Evolutionary conservation across 306 rosid species (phyloP).

Genomic region (Vigna nakashimae): DNA sequence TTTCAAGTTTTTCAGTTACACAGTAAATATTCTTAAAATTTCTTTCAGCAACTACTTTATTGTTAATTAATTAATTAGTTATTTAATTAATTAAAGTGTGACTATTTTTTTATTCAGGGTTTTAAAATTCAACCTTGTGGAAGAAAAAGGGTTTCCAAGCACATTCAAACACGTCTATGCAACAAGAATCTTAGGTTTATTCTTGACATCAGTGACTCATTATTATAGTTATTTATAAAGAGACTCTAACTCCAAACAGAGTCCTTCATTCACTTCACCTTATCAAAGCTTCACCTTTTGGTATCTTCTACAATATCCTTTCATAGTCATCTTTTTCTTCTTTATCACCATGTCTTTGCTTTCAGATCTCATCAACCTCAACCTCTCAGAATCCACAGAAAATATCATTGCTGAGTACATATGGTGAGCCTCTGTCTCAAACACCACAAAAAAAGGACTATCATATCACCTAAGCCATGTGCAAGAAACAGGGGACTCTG

Average conservation of each 20-base stretch:
- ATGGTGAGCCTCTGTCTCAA: conserved; percentile 57
- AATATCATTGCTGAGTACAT: conserved; percentile 73
- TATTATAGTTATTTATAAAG: background rate
- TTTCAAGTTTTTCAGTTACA: too few species aligned
- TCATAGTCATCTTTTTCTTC: background rate
- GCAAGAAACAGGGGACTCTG: conserved; percentile 39
- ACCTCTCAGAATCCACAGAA: conserved; percentile 53
- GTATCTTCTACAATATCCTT: background rate
- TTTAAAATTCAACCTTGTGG: background rate
- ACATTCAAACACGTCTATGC: background rate
- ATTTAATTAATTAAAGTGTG: background rate
- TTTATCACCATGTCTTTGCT: conserved; percentile 49
- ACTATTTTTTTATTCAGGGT: background rate
- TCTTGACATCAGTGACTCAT: background rate
- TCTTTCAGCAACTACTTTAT: too few species aligned
- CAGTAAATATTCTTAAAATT: too few species aligned
- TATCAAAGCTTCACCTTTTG: conserved; percentile 18
- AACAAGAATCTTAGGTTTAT: too few species aligned
- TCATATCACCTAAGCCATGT: background rate
- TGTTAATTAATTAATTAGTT: background rate
- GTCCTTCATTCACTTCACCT: background rate
- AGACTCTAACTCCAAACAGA: background rate
- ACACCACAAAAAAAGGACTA: background rate
- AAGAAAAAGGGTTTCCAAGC: conserved; percentile 1
- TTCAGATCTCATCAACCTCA: conserved; percentile 63